These are phyloP conservation scores for Suillus tomentosus DNA, from an alignment of 768 basidiomycete genomes.

Conservation along the genomic window DNA sequence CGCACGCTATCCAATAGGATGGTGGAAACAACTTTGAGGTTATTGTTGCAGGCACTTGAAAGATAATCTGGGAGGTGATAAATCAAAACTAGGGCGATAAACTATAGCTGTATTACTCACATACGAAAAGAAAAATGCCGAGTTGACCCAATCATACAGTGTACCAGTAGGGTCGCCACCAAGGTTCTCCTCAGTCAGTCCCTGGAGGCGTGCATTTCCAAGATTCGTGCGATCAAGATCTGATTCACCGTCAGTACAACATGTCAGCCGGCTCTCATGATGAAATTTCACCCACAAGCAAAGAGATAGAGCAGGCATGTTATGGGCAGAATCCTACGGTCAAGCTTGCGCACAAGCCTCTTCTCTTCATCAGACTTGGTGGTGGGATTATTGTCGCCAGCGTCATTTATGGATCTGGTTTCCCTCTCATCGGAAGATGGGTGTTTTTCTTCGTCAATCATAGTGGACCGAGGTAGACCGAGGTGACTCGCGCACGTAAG, in stretches of 20 bases:
- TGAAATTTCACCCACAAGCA: conserved; percentile 54
- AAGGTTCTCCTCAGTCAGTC: conserved; percentile 65
- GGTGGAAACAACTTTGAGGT: conserved; percentile 70
- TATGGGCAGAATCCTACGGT: conserved; percentile 45
- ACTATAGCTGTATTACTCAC: conserved; percentile 37
- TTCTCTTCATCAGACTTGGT: conserved; percentile 38
- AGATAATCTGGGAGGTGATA: conserved; percentile 53
- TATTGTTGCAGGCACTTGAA: conserved; percentile 66
- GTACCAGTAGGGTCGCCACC: conserved; percentile 66
- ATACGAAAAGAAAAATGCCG: conserved; percentile 79
- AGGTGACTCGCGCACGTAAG: neutral
- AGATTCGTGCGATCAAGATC: conserved; percentile 75
- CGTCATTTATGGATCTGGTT: neutral
- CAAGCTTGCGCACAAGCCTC: conserved; percentile 39
- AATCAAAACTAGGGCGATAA: neutral
- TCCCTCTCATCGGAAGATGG: neutral
- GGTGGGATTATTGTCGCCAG: conserved; percentile 5
- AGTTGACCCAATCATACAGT: conserved; percentile 74
- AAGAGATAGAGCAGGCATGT: conserved; percentile 74
- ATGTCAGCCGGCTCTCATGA: no score
- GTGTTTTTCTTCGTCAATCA: conserved; percentile 14
- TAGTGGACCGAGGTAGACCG: neutral
- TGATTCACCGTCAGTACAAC: conserved; percentile 14
- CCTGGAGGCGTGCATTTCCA: conserved; percentile 78
- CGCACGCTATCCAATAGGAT: conserved; percentile 62